Evolutionary conservation across 2,329 filamentous ascomycete genomes (phyloP), one percentile per base, ranked within the genome.

Genomic region (Albifimbria verrucaria): DNA sequence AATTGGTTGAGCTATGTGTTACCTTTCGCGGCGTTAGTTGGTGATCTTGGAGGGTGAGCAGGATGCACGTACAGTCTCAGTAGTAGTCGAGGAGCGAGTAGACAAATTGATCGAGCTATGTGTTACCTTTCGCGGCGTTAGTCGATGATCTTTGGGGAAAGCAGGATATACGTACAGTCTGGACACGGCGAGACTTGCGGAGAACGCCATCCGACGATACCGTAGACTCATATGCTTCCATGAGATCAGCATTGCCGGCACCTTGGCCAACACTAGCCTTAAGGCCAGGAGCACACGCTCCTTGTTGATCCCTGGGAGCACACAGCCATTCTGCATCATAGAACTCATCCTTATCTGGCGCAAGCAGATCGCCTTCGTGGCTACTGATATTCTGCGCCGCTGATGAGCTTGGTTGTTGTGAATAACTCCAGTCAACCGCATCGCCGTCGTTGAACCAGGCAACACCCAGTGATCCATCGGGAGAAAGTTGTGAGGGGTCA

Each of bases 11-110:
- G 53, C 51, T 52, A n/a, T 45, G 49, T 51, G 42, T 46, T 50
- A 58, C 55, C 63, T 64, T 65, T 59, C 60, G 26, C 50, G 45
- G 51, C 57, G 51, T 65, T 61, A 65, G 62, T 56, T 47, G 56
- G 23, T 44, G 41, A 15, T 41, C 44, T 24, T 23, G n/a, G 5
- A 39, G 3, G 21, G 45, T 5, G 24, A 22, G 2, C 23, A 9
- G 9, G 10, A 12, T 18, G 25, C 15, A 52, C 60, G 28, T 62
- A 60, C 57, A 51, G 47, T 60, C 25, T 57, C 28, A 21, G 51
- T 41, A 39, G 28, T 50, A 51, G 32, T 23, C 46, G 25, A 48
- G 9, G 46, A n/a, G n/a, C 23, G 25, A 20, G 25, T 26, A 48
- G 7, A 48, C 3, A 20, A 36, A 20, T 20, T 49, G 41, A 42